Evolutionary conservation across 495 filamentous ascomycete genomes (phyloP).

Genomic region (Neurospora sublineolata): DNA sequence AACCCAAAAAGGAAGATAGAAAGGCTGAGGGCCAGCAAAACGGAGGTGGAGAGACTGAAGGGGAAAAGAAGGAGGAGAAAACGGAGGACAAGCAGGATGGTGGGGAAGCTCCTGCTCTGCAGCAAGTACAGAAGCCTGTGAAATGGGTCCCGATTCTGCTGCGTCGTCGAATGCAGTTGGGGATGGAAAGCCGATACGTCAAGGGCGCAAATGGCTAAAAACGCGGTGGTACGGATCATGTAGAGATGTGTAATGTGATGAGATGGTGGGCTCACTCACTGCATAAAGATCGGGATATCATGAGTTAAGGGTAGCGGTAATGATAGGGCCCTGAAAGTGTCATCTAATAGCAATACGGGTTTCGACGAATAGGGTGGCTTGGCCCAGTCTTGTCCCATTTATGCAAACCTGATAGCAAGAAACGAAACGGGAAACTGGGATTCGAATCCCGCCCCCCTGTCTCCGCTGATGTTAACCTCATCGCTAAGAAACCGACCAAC

Average conservation of each 20-base stretch:
- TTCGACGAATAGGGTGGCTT: background rate
- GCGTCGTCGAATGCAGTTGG: slow-evolving; percentile 20
- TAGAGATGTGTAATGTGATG: background rate
- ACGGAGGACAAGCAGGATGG: slow-evolving; percentile 1
- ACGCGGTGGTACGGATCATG: background rate
- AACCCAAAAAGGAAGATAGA: background rate
- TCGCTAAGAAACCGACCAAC: background rate
- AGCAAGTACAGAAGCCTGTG: slow-evolving; percentile 1
- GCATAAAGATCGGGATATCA: background rate
- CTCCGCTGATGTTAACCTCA: background rate
- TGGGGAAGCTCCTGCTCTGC: background rate
- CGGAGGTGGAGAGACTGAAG: slow-evolving; percentile 8
- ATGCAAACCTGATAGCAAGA: background rate
- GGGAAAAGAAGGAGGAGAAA: background rate
- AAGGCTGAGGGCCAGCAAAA: slow-evolving; percentile 4
- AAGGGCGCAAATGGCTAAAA: slow-evolving; percentile 12
- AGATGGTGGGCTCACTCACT: background rate
- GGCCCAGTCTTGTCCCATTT: background rate
- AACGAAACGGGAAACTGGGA: background rate
- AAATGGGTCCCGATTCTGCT: slow-evolving; percentile 22
- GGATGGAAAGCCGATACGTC: slow-evolving; percentile 31
- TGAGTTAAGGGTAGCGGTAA: background rate
- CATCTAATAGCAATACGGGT: background rate
- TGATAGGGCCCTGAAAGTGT: background rate
- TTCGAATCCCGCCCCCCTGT: background rate